Percentiles rank a stretch among this genome's conserved stretches.
Conservation (phyloP, 352 stramenopile species). For the Phytophthora hybrid region DNA sequence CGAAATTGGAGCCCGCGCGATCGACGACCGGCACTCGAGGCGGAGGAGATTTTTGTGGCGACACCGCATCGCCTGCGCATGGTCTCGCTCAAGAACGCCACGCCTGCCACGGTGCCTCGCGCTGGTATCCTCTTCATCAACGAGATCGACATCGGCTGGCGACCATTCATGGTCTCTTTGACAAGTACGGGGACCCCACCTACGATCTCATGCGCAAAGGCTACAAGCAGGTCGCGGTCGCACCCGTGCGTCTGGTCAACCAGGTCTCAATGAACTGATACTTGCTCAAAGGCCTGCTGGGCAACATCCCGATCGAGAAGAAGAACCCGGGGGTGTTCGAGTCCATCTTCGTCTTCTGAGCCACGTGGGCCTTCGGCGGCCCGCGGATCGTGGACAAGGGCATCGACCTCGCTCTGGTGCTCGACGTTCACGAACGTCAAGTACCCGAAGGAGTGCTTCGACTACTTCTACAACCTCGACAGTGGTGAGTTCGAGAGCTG, state of each 20-base stretch:
- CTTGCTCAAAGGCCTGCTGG: constrained; percentile 94
- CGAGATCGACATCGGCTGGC: constrained; percentile 94
- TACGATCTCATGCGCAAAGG: constrained; percentile 94
- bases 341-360: constrained; percentile 96
- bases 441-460: constrained; percentile 98
- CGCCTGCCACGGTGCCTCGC: constrained; percentile 84
- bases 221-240: constrained; percentile 97
- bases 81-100: constrained; percentile 91
- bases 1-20: constrained; percentile 33
- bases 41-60: too few species aligned
- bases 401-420: constrained; percentile 86
- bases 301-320: constrained; percentile 88
- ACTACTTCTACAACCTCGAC: constrained; percentile 97
- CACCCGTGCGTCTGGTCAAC: constrained; percentile 94
- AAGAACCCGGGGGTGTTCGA: constrained; percentile 94
- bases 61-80: too few species aligned
- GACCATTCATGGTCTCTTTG: constrained; percentile 97
- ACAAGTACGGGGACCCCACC: constrained; percentile 96
- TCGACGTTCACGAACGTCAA: constrained; percentile 87
- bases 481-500: constrained; percentile 94
- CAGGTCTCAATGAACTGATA: constrained; percentile 97
- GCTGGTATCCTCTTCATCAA: constrained; percentile 92
- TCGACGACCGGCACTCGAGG: too few species aligned
- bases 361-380: constrained; percentile 97
- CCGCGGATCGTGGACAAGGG: constrained; percentile 95